Percentiles rank a stretch among this genome's conserved stretches.
phyloP scores from a whole-genome alignment of 768 basidiomycete genomes.

The Amanita rubescens region DNA sequence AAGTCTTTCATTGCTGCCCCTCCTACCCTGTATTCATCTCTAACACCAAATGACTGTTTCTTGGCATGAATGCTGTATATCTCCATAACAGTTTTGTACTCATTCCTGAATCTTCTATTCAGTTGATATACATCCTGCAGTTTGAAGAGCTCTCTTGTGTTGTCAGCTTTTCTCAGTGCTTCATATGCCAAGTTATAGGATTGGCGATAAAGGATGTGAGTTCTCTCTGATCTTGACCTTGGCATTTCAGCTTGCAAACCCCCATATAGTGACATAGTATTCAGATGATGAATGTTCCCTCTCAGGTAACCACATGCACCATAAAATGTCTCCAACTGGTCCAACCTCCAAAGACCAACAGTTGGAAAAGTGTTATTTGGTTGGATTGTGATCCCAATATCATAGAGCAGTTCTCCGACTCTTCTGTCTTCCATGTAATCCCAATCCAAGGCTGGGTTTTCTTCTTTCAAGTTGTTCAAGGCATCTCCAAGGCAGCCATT shows the following conservation, averaged over 20 bases:
- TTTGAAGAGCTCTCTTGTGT: not conserved
- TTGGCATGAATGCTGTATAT: not conserved
- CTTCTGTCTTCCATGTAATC: not conserved
- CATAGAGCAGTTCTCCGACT: not conserved
- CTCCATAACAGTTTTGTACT: not conserved
- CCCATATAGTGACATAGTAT: conserved; percentile 13
- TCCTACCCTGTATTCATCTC: not conserved
- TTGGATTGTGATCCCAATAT: not conserved
- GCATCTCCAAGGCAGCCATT: not conserved
- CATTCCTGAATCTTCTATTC: too few relatives aligned
- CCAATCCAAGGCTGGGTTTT: not conserved
- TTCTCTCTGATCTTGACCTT: not conserved
- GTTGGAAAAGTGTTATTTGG: not conserved
- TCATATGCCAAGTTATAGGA: not conserved
- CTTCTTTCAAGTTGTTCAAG: not conserved
- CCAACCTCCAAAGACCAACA: conserved; percentile 14
- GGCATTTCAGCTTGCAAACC: conserved; percentile 13
- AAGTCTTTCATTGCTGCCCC: not conserved
- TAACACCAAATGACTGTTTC: not conserved
- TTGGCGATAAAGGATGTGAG: not conserved
- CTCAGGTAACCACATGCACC: conserved; percentile 8
- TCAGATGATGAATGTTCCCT: conserved; percentile 12
- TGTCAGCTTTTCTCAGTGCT: not conserved
- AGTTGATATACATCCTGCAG: too few relatives aligned
- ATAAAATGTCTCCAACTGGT: conserved; percentile 12